Conservation (phyloP, 208 protist genomes). For the Trichomonas tenax region DNA sequence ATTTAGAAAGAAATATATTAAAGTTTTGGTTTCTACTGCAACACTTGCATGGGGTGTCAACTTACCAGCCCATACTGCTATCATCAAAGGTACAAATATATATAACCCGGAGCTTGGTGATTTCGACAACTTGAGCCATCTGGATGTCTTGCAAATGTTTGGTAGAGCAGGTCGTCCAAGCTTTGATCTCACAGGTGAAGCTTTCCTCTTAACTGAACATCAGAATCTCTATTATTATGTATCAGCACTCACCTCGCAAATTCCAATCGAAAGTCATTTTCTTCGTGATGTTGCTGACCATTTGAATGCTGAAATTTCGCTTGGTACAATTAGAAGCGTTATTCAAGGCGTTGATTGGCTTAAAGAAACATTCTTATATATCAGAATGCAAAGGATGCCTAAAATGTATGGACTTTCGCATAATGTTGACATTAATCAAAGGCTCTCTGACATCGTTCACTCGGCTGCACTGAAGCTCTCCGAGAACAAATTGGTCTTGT, state of each 20-base stretch:
- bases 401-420: constrained; percentile 71
- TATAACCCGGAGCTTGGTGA: constrained; percentile 83
- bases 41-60: constrained; percentile 99
- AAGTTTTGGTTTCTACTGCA: constrained; percentile 87
- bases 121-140: constrained; percentile 73
- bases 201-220: constrained; percentile 78
- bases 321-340: constrained; percentile 73
- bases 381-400: constrained; percentile 85
- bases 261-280: constrained; percentile 96
- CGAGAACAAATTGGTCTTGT: constrained; percentile 54
- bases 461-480: constrained; percentile 68
- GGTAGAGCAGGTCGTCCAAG: constrained; percentile 87
- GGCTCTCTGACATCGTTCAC: constrained; percentile 78
- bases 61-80: constrained; percentile 95
- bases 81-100: constrained; percentile 99
- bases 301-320: constrained; percentile 94
- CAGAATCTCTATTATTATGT: constrained; percentile 92
- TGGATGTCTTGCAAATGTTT: constrained; percentile 99
- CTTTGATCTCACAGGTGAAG: constrained; percentile 71
- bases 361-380: constrained; percentile 88
- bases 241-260: constrained; percentile 86
- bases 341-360: constrained; percentile 88
- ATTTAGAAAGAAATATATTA: constrained; percentile 80
- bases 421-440: constrained; percentile 14
- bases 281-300: constrained; percentile 76